These are phyloP conservation scores for Viridothelium virens DNA, from an alignment of 495 filamentous ascomycete genomes.

Conservation along the genomic window DNA sequence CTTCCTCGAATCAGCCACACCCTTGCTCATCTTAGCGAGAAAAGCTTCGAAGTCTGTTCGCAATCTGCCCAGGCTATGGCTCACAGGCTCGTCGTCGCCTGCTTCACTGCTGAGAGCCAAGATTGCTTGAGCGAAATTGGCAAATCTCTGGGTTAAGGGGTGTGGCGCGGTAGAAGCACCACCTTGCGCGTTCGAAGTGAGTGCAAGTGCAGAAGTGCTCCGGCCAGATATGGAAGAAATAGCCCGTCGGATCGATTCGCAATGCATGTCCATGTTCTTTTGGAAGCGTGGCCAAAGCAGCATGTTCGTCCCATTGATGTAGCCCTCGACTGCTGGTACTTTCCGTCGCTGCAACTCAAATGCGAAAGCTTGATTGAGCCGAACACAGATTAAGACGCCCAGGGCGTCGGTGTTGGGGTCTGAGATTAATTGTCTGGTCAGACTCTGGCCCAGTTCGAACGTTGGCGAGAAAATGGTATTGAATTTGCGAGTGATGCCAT, in stretches of 20 bases:
- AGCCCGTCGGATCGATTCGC: conserved; percentile 66
- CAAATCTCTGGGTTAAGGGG: conserved; percentile 84
- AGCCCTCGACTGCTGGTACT: conserved; percentile 78
- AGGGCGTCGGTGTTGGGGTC: conserved; percentile 72
- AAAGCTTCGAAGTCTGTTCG: conserved; percentile 37
- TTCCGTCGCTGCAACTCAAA: conserved; percentile 89
- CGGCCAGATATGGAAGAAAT: conserved; percentile 45
- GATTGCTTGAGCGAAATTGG: conserved; percentile 78
- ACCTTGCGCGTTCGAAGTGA: conserved; percentile 50
- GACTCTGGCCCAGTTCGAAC: conserved; percentile 65
- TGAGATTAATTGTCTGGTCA: conserved; percentile 66
- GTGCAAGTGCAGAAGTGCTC: conserved; percentile 48
- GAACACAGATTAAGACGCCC: conserved; percentile 81
- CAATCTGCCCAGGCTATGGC: conserved; percentile 66
- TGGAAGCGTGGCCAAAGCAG: conserved; percentile 94
- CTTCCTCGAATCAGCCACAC: conserved; percentile 65
- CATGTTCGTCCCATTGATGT: conserved; percentile 93
- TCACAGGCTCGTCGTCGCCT: conserved; percentile 87
- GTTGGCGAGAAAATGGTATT: conserved; percentile 75
- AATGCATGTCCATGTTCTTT: conserved; percentile 84
- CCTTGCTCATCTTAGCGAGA: conserved; percentile 28
- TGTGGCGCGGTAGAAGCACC: conserved; percentile 70
- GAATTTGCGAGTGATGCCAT: conserved; percentile 60
- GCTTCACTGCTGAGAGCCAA: conserved; percentile 73
- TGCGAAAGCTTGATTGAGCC: conserved; percentile 83